Base-by-base conservation (phyloP, 2,329 filamentous ascomycete species). In the Zasmidium cellare region DNA sequence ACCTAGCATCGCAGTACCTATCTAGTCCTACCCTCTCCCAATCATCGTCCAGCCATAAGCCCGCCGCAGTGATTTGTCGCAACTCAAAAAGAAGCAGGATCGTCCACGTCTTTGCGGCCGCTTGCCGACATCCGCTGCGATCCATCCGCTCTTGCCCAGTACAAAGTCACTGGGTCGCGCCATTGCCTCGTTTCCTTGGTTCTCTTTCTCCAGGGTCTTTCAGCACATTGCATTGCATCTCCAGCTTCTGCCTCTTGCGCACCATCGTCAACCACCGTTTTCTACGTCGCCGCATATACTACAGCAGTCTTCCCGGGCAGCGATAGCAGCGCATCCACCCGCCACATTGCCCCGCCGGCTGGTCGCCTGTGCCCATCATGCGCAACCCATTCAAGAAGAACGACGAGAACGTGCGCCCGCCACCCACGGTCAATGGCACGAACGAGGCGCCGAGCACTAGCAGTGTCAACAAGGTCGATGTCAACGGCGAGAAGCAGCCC, bases 331-430 rank as follows among this genome's bases (percentile, higher is more conserved):
- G 45, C 25, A 28, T 28, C 25, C 25, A 28, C 25, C 25, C 51
- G 47, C 23, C 19, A 20, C 47, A 46, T 28, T 41, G 24, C 25
- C 47, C 35, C 23, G 19, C 23, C 41, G n/a, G 16, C 44, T 16
- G 46, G 45, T 35, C 47, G 31, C 55, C 38, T 31, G 74, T 75
- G 72, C 72, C 73, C 24, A 73, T 74, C 65, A 71, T 75, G 51
- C 71, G 72, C 59, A 75, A 75, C 56, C 72, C 72, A 16, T 75
- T 75, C 62, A 69, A 71, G 52, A 71, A 70, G 60, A 69, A 72
- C 62, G 72, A 74, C 58, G 73, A 74, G 65, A 72, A 70, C 57
- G 67, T 62, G 45, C 70, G 71, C 20, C 67, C 35, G 38, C 49
- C 51, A 31, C 55, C 49, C 19, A 55, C 58, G 31, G 46, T 60